Conservation (phyloP, 768 basidiomycete species). For the Tremella mesenterica region DNA sequence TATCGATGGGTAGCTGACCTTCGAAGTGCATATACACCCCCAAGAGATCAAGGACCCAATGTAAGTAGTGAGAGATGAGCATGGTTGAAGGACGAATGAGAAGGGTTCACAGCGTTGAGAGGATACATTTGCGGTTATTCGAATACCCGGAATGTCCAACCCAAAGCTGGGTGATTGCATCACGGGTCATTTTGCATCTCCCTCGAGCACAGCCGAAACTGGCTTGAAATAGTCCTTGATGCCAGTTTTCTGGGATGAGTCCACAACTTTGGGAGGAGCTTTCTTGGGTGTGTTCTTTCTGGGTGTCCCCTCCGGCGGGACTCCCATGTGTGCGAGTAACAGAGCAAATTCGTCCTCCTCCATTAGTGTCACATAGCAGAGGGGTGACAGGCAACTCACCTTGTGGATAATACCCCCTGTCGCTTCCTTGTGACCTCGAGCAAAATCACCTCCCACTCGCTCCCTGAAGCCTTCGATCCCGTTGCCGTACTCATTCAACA, state of each 20-base stretch:
- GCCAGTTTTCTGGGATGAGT: background rate
- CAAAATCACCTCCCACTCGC: constrained; percentile 49
- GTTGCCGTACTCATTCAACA: constrained; percentile 46
- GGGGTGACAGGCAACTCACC: constrained; percentile 7
- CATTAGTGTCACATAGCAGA: background rate
- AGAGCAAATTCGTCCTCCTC: constrained; percentile 1
- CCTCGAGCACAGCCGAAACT: background rate
- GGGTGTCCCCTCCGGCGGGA: background rate
- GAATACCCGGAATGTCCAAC: too few species aligned
- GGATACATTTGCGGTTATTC: too few species aligned
- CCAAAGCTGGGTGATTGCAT: too few species aligned
- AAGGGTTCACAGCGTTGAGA: too few species aligned
- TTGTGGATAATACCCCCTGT: constrained; percentile 52
- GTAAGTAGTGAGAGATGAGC: too few species aligned
- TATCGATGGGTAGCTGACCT: background rate
- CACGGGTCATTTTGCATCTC: too few species aligned
- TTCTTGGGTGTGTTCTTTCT: background rate
- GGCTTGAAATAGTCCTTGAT: background rate
- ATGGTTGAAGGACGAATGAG: too few species aligned
- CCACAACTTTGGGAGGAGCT: background rate
- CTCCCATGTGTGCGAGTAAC: constrained; percentile 8
- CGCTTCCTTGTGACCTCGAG: constrained; percentile 50
- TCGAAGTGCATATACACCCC: too few species aligned
- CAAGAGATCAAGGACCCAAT: too few species aligned
- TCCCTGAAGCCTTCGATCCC: constrained; percentile 43